phyloP scores from a whole-genome alignment of 1,284 basidiomycete genomes.

The Tilletiopsis washingtonensis region DNA sequence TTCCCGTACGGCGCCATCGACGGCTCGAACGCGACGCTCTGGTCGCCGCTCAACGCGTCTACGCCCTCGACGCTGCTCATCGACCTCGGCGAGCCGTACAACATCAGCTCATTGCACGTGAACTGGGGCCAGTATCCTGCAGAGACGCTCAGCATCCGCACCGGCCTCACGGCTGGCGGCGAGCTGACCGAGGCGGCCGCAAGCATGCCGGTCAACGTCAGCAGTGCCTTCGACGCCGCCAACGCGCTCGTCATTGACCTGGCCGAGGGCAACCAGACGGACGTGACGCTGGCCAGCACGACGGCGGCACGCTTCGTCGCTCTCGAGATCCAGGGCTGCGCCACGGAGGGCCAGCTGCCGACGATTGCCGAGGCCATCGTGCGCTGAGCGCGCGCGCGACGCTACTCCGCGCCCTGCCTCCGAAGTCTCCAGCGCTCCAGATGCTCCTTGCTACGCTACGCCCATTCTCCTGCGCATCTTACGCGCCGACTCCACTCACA shows the following conservation, averaged over 20 bases:
- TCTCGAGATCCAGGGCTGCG: not conserved
- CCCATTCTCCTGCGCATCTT: too few species aligned
- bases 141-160: not conserved
- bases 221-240: not conserved
- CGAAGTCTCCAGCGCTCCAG: too few species aligned
- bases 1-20: constrained; percentile 29
- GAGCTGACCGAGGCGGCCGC: too few species aligned
- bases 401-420: too few species aligned
- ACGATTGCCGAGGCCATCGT: not conserved
- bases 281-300: not conserved
- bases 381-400: too few species aligned
- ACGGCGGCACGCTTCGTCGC: not conserved
- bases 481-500: too few species aligned
- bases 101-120: not conserved
- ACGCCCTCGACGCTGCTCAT: not conserved
- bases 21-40: constrained; percentile 26
- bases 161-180: not conserved
- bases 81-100: not conserved
- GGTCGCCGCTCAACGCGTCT: not conserved
- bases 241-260: not conserved
- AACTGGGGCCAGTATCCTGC: constrained; percentile 3
- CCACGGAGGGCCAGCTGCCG: not conserved
- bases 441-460: too few species aligned
- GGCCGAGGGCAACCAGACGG: not conserved
- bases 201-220: not conserved